Evolutionary conservation across 2,329 filamentous ascomycete genomes (phyloP).

Genomic region (Phyllosticta citrichinensis): DNA sequence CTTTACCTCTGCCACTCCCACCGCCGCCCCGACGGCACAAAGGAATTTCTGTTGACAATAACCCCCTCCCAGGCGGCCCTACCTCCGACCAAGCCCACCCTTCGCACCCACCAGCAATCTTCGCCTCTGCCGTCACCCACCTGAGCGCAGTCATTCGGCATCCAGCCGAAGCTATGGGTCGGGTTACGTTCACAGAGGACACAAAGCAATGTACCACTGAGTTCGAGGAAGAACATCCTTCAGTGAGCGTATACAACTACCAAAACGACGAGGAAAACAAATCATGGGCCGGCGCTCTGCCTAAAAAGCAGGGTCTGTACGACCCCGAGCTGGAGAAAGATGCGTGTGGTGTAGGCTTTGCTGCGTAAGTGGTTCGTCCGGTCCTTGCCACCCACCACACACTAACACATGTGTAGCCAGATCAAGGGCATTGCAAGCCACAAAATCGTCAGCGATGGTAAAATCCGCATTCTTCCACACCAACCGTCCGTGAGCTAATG

Average conservation of each 20-base stretch:
- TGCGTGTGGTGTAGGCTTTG: constrained; percentile 98
- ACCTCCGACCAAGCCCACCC: neutral
- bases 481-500: constrained; percentile 2
- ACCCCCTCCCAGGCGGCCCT: constrained; percentile 6
- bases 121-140: constrained; percentile 2
- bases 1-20: neutral
- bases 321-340: constrained; percentile 95
- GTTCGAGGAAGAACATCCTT: constrained; percentile 48
- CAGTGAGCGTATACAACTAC: constrained; percentile 66
- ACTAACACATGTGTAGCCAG: constrained; percentile 49
- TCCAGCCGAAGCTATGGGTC: constrained; percentile 45
- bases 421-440: constrained; percentile 97
- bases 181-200: constrained; percentile 42
- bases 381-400: neutral
- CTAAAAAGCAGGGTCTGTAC: constrained; percentile 97
- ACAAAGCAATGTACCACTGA: constrained; percentile 37
- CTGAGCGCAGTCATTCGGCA: constrained; percentile 30
- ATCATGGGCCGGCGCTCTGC: constrained; percentile 90
- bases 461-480: constrained; percentile 5
- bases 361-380: constrained; percentile 60
- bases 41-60: constrained; percentile 1
- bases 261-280: constrained; percentile 68
- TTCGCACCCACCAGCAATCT: neutral
- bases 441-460: constrained; percentile 98
- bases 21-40: neutral